phyloP scores from a whole-genome alignment of 805 yeast species.

The Candida jianshihensis region DNA sequence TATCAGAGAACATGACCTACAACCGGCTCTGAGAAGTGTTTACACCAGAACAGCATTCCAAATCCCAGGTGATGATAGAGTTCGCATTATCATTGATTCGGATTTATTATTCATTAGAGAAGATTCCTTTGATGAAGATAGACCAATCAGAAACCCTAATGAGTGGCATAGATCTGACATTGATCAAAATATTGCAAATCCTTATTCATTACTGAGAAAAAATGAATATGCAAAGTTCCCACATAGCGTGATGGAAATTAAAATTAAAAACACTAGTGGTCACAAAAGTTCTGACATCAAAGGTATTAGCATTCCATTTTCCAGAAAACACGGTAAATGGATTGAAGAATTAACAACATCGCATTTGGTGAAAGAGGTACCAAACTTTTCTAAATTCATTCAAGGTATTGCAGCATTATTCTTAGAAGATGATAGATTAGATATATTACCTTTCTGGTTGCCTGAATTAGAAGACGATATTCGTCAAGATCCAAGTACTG shows the following conservation, averaged over 20 bases:
- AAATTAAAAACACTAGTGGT: conserved; percentile 43
- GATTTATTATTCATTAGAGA: conserved; percentile 85
- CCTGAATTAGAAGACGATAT: conserved; percentile 81
- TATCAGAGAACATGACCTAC: conserved; percentile 57
- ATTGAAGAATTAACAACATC: conserved; percentile 77
- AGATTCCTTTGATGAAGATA: conserved; percentile 73
- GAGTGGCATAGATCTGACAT: conserved; percentile 92
- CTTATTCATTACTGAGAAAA: conserved; percentile 67
- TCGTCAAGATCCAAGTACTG: conserved; percentile 71
- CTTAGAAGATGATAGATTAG: conserved; percentile 85
- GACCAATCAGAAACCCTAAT: conserved; percentile 85
- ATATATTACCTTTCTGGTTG: conserved; percentile 90
- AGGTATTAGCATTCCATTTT: conserved; percentile 31
- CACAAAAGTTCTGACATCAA: conserved; percentile 26
- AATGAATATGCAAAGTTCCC: conserved; percentile 86
- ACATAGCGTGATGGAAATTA: conserved; percentile 82
- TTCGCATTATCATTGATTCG: conserved; percentile 84
- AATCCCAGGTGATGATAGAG: conserved; percentile 94
- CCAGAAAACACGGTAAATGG: conserved; percentile 61
- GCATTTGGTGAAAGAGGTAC: conserved; percentile 87
- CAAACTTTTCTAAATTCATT: conserved; percentile 85
- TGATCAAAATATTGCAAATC: conserved; percentile 67
- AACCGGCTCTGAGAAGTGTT: conserved; percentile 81
- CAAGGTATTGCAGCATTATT: conserved; percentile 89
- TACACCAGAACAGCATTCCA: conserved; percentile 94